These are phyloP conservation scores for Aspergillus arachidicola DNA, from an alignment of 2,329 filamentous ascomycete genomes.

Conservation along the genomic window DNA sequence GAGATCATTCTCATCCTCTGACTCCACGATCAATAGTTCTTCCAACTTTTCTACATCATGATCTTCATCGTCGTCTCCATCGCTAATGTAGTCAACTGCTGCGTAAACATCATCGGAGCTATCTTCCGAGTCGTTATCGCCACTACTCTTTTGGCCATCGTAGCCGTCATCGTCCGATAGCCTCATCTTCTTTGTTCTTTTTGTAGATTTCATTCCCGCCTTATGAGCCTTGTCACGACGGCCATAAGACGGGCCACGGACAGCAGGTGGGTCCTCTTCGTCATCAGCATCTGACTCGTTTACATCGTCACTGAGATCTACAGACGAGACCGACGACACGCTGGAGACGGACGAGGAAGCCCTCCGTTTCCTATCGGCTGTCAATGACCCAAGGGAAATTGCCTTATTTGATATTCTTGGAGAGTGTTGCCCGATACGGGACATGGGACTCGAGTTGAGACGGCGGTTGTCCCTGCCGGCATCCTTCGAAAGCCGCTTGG, in stretches of 20 bases:
- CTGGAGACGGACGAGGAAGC: constrained; percentile 40
- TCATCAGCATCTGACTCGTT: constrained; percentile 46
- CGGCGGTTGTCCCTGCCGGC: constrained; percentile 27
- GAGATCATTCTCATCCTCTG: constrained; percentile 38
- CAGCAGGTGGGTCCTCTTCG: constrained; percentile 46
- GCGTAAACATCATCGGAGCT: constrained; percentile 72
- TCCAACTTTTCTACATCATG: constrained; percentile 76
- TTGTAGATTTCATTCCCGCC: constrained; percentile 41
- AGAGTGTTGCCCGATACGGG: constrained; percentile 26
- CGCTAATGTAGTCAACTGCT: constrained; percentile 76
- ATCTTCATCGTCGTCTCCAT: constrained; percentile 79
- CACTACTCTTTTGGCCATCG: constrained; percentile 33
- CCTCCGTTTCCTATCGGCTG: constrained; percentile 36
- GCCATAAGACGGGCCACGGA: constrained; percentile 47
- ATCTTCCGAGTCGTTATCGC: constrained; percentile 36
- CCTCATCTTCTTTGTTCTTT: constrained; percentile 37
- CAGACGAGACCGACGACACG: constrained; percentile 40
- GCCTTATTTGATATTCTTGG: constrained; percentile 30
- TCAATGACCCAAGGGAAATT: constrained; percentile 23
- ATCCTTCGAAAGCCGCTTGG: constrained; percentile 31
- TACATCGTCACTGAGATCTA: constrained; percentile 40
- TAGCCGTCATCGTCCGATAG: constrained; percentile 38
- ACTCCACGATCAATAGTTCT: constrained; percentile 70
- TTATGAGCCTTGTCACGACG: constrained; percentile 38
- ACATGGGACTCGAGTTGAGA: constrained; percentile 26